Evolutionary conservation across 1,284 basidiomycete genomes (phyloP).

Genomic region (Cystobasidium sp.): DNA sequence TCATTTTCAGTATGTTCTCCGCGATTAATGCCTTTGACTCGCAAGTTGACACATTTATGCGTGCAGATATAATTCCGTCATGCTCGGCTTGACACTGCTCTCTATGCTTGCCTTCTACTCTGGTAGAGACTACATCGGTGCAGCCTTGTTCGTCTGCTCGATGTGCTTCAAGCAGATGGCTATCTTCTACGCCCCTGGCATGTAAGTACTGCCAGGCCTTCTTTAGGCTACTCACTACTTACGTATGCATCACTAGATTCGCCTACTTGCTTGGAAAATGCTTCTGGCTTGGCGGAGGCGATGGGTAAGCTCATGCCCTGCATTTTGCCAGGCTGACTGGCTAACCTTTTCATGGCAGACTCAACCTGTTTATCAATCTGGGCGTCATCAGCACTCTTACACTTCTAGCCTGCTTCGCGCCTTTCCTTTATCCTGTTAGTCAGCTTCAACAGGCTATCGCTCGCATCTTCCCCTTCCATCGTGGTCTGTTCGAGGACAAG

Average conservation of each 20-base stretch:
- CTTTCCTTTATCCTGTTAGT: constrained; percentile 69
- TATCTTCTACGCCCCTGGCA: constrained; percentile 87
- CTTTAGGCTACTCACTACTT: background rate
- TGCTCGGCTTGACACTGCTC: constrained; percentile 58
- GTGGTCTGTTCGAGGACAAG: constrained; percentile 93
- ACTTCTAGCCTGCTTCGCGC: constrained; percentile 72
- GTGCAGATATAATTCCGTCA: constrained; percentile 73
- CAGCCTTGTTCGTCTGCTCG: constrained; percentile 78
- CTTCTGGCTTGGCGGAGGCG: constrained; percentile 67
- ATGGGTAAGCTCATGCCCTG: constrained; percentile 65
- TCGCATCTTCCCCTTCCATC: constrained; percentile 86
- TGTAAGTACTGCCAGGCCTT: constrained; percentile 55
- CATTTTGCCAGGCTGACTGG: background rate
- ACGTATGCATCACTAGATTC: constrained; percentile 53
- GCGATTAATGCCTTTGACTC: background rate
- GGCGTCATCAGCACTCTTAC: constrained; percentile 62
- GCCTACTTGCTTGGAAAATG: constrained; percentile 83
- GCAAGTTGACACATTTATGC: background rate
- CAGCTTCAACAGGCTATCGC: constrained; percentile 68
- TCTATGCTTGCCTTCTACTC: constrained; percentile 60
- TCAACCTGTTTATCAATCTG: constrained; percentile 70
- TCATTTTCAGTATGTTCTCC: constrained; percentile 78
- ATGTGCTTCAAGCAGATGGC: constrained; percentile 96
- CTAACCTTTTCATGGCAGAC: constrained; percentile 57
- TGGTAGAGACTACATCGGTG: constrained; percentile 73